Base-by-base conservation (phyloP, 164 flowering plant species). In the Vitis rotundifolia region DNA sequence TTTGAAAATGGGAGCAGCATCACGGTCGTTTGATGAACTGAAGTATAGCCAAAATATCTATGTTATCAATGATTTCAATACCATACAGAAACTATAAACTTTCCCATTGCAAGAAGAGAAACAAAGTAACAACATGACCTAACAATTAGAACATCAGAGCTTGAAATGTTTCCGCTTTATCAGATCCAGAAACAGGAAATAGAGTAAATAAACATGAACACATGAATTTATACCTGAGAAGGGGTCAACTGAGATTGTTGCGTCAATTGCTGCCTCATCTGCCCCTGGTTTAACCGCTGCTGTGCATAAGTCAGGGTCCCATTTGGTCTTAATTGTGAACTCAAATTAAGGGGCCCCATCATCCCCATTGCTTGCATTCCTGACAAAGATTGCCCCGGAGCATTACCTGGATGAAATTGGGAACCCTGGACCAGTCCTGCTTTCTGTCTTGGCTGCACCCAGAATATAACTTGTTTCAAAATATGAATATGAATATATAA, bases 331-430 rank as follows among this genome's bases (percentile, higher is more conserved):
- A 91, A 68, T 55, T 87, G 97, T 12, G 93, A 77, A 68, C 47
- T 78, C 78, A 87, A 59, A 77, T 84, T 86, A 44, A 82, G 82
- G 5, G 90, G 71, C 2, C 86, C 82, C 85, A 90, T 80, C 89
- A 92, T 81, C 47, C 92, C 92, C 77, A 92, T 81, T 75, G 88
- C 82, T 69, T 90, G 96, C 81, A 91, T 83, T 74, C 91, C 92
- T 67, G 77, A 93, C 83, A 91, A 76, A 61, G 91, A 58, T 74
- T 92, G 97, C 47, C 85, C 95, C 51, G 89, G 60, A 51, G 87
- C 77, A 80, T 82, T 94, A 28, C 88, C 81, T 0, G 81, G 60
- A 71, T 82, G 91, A 73, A 87, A 88, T 70, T 92, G 97, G 18
- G 90, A 75, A 57, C 89, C 89, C 75, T 88, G 97, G 54, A 85